phyloP scores from a whole-genome alignment of 169 alveolate genomes.

The Pseudocohnilembus persalinus region DNA sequence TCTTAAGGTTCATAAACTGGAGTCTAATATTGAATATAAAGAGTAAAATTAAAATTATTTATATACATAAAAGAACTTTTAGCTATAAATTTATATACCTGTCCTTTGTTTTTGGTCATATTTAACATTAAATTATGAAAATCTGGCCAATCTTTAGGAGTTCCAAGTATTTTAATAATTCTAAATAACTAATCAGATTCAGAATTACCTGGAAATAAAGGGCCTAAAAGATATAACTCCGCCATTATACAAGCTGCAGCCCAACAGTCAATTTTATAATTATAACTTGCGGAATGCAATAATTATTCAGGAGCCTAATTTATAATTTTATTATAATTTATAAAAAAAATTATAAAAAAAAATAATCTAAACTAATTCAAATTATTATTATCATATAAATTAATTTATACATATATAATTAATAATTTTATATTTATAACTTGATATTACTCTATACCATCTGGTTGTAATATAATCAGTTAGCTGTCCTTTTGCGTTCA shows the following conservation, averaged over 20 bases:
- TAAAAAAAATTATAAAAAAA: too few species aligned
- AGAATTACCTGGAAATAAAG: conserved; percentile 42
- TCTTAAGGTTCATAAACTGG: conserved; percentile 38
- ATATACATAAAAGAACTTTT: conserved; percentile 66
- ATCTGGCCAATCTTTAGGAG: conserved; percentile 79
- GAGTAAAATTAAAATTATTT: conserved; percentile 58
- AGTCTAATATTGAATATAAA: conserved; percentile 59
- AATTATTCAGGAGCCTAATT: conserved; percentile 58
- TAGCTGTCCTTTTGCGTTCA: neutral
- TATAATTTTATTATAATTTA: too few species aligned
- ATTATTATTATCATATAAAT: too few species aligned
- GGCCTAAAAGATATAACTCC: conserved; percentile 33
- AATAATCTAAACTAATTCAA: too few species aligned
- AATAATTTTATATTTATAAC: too few species aligned
- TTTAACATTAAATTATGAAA: conserved; percentile 47
- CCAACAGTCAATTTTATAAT: conserved; percentile 54
- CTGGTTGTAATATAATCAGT: conserved; percentile 33
- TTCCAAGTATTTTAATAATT: conserved; percentile 51
- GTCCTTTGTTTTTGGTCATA: neutral
- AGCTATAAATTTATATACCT: neutral
- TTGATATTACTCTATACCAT: conserved; percentile 35
- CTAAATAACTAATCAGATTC: conserved; percentile 43
- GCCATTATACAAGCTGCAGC: conserved; percentile 59
- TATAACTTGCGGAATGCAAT: conserved; percentile 39
- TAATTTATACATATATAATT: too few species aligned